Conservation (phyloP, 768 basidiomycete species). For the Amanita fuliginea region DNA sequence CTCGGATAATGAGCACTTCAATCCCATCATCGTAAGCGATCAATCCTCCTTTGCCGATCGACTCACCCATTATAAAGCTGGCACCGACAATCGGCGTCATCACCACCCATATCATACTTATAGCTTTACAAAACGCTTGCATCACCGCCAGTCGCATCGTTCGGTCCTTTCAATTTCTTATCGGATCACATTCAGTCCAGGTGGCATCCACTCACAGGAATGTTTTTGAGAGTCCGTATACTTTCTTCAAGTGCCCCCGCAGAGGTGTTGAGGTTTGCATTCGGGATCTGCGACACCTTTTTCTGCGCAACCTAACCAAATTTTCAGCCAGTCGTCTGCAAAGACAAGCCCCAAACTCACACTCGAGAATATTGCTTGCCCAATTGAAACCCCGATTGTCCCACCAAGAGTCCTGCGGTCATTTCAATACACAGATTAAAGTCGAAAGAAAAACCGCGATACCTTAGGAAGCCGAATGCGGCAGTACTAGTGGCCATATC, state of each 20-base stretch:
- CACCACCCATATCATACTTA: slow-evolving; percentile 56
- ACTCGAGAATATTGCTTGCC: slow-evolving; percentile 59
- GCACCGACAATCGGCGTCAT: slow-evolving; percentile 45
- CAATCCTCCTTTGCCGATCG: neutral
- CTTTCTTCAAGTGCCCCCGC: slow-evolving; percentile 32
- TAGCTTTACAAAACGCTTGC: slow-evolving; percentile 52
- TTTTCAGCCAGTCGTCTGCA: neutral
- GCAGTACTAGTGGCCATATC: slow-evolving; percentile 80
- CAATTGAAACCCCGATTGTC: slow-evolving; percentile 66
- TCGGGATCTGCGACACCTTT: slow-evolving; percentile 25
- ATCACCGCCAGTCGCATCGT: slow-evolving; percentile 35
- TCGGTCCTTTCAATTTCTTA: slow-evolving; percentile 29
- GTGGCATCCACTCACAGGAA: slow-evolving; percentile 25
- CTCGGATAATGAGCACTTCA: slow-evolving; percentile 44
- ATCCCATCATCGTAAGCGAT: slow-evolving; percentile 4
- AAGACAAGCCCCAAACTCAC: slow-evolving; percentile 22
- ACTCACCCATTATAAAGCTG: slow-evolving; percentile 39
- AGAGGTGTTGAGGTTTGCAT: slow-evolving; percentile 24
- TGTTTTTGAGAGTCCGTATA: slow-evolving; percentile 30
- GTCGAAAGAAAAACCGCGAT: slow-evolving; percentile 6
- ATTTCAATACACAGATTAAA: slow-evolving; percentile 2
- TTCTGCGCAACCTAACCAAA: slow-evolving; percentile 21
- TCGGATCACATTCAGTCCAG: neutral
- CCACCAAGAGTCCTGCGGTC: slow-evolving; percentile 51
- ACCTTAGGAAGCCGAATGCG: slow-evolving; percentile 63